Evolutionary conservation across 2,329 filamentous ascomycete genomes (phyloP), one percentile per base, ranked within the genome.

Genomic region (Thermothelomyces thermophilus): DNA sequence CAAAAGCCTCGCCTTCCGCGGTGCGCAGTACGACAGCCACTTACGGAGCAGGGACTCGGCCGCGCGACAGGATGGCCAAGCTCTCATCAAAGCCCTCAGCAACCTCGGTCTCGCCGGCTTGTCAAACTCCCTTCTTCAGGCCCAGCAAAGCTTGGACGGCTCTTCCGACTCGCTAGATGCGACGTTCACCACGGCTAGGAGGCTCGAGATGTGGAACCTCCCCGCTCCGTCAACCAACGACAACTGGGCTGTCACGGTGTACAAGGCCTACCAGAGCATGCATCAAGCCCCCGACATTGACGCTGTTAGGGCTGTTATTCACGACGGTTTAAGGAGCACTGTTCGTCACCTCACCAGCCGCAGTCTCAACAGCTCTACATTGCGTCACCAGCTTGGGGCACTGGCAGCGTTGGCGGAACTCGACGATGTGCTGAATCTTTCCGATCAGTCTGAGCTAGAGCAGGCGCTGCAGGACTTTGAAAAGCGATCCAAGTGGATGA

Each of bases 121-220:
- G 33, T 91, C 91, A 0, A 84, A 90, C 62, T 86, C 86, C 5
- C 72, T 97, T 20, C 73, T 90, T 7, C 81, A 86, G 50, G 78
- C 75, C 7, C 82, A 89, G 50, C 77, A 84, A 49, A 77, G 73
- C 19, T 68, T 77, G 9, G 78, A 80, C 31, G 74, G 72, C 24
- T 77, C 77, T 3, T 72, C 77, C 2, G 69, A 75, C 7, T 80
- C 80, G 0, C 71, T 86, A 7, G 84, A 89, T 41, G 85, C 78
- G 54, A 88, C 88, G 46, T 85, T 95, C 56, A 79, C 82, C 46
- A 88, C 87, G 5, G 90, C 90, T 17, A 80, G 87, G 52, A 86
- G 85, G 56, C 73, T 97, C 14, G 90, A 93, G 58, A 85, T 91
- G 61, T 98, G 93, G 93, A 90, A 96, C 63, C 75, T 97, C 17